These are phyloP conservation scores for Panicum hallii DNA, from an alignment of 202 grass and related monocot genomes.

Conservation along the genomic window DNA sequence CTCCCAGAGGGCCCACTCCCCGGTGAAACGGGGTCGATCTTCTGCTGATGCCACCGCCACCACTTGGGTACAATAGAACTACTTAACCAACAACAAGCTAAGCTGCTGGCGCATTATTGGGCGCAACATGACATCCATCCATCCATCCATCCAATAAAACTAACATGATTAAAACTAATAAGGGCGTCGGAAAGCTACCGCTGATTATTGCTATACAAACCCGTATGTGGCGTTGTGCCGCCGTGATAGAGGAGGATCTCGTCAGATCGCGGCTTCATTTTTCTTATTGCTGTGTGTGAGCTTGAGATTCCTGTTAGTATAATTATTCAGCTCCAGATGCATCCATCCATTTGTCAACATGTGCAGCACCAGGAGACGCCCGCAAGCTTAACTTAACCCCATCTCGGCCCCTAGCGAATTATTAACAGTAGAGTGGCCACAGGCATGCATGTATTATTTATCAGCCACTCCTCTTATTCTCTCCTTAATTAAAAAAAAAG, in stretches of 20 bases:
- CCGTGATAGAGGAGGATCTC: constrained; percentile 18
- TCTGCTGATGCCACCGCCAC: background rate
- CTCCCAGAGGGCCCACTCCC: background rate
- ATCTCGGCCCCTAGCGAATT: background rate
- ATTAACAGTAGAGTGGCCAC: background rate
- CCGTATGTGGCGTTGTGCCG: constrained; percentile 33
- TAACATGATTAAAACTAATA: background rate
- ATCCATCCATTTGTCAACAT: constrained; percentile 7
- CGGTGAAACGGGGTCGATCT: background rate
- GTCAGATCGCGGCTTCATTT: background rate
- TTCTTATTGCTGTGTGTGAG: background rate
- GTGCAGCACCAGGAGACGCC: constrained; percentile 1
- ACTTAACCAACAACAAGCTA: no score
- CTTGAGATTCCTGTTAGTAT: background rate
- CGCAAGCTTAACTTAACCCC: background rate
- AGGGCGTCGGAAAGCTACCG: background rate
- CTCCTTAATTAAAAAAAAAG: background rate
- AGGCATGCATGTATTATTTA: background rate
- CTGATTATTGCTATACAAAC: background rate
- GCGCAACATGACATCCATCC: background rate
- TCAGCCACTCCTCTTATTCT: background rate
- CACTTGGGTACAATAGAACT: background rate
- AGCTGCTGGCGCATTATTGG: background rate
- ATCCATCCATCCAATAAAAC: background rate
- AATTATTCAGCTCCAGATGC: background rate